Evolutionary conservation across 139 green algal species (phyloP), one percentile per base, ranked within the genome.

Genomic region (Diplosphaera chodatii): DNA sequence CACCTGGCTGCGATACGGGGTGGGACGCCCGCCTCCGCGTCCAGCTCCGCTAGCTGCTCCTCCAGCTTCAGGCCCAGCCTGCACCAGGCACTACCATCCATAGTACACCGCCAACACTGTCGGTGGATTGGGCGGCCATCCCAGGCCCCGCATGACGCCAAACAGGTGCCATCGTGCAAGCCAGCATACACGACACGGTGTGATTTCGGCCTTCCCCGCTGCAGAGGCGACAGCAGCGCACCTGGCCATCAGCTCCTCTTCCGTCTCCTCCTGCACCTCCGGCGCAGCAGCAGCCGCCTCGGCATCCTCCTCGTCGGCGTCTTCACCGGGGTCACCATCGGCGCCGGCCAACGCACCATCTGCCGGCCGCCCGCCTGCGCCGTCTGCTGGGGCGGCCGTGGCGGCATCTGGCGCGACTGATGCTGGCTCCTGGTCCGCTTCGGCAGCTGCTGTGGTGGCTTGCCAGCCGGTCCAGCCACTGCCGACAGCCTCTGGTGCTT

Each of bases 41-140:
- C 70, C 55, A 91, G 75, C 27, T 75, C 72, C n/a, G 73, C 85
- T 29, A 86, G 56, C 65, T 81, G 71, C 78, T 76, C 62, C 63
- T 93, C 88, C 56, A 93, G n/a, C n/a, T n/a, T n/a, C n/a, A n/a
- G n/a, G n/a, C n/a, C n/a, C n/a, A n/a, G n/a, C n/a, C n/a, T n/a
- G n/a, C n/a, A n/a, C n/a, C n/a, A n/a, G n/a, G n/a, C n/a, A n/a
- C n/a, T n/a, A n/a, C n/a, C n/a, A n/a, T n/a, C n/a, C n/a, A n/a
- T n/a, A n/a, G n/a, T n/a, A n/a, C n/a, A n/a, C n/a, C n/a, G n/a
- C n/a, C n/a, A n/a, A n/a, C n/a, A n/a, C n/a, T n/a, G n/a, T n/a
- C n/a, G n/a, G n/a, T n/a, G n/a, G n/a, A n/a, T n/a, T n/a, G n/a
- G n/a, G n/a, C n/a, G n/a, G n/a, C n/a, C n/a, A n/a, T n/a, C n/a